Conservation (phyloP, 2,329 filamentous ascomycete genomes). For the Nigrograna mackinnonii region DNA sequence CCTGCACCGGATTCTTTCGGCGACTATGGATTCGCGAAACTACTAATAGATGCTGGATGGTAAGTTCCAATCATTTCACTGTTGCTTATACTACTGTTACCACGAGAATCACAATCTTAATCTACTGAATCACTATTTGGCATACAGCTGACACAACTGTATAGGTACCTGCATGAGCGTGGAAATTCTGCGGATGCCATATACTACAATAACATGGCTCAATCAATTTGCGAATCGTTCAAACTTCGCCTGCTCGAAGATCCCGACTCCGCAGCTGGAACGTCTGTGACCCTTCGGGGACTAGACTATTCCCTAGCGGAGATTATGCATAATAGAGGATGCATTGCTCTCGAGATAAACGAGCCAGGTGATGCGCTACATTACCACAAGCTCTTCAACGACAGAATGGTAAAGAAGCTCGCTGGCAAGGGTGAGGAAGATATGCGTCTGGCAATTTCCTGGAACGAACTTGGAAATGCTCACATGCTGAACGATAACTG, state of each 20-base stretch:
- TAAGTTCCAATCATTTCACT: neutral
- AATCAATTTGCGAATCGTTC: conserved; percentile 14
- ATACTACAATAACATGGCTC: conserved; percentile 11
- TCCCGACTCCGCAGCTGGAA: neutral
- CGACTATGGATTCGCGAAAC: conserved; percentile 10
- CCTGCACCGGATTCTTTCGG: conserved; percentile 3
- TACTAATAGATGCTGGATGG: conserved; percentile 15
- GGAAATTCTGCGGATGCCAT: conserved; percentile 11
- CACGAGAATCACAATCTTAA: no score
- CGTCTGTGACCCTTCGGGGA: neutral
- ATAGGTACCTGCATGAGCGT: conserved; percentile 15
- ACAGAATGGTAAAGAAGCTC: conserved; percentile 12
- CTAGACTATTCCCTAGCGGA: conserved; percentile 12
- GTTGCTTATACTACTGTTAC: no score
- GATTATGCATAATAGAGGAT: conserved; percentile 17
- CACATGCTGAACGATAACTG: conserved; percentile 16
- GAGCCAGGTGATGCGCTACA: conserved; percentile 11
- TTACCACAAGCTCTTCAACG: conserved; percentile 13
- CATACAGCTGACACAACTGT: neutral
- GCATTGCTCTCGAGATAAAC: conserved; percentile 15
- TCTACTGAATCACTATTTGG: no score
- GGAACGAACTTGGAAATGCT: conserved; percentile 14
- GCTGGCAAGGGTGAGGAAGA: conserved; percentile 1
- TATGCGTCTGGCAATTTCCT: conserved; percentile 16
- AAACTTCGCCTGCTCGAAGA: conserved; percentile 4